Evolutionary conservation across 1,284 basidiomycete species (phyloP).

Genomic region (Tetrapyrgos nigripes): DNA sequence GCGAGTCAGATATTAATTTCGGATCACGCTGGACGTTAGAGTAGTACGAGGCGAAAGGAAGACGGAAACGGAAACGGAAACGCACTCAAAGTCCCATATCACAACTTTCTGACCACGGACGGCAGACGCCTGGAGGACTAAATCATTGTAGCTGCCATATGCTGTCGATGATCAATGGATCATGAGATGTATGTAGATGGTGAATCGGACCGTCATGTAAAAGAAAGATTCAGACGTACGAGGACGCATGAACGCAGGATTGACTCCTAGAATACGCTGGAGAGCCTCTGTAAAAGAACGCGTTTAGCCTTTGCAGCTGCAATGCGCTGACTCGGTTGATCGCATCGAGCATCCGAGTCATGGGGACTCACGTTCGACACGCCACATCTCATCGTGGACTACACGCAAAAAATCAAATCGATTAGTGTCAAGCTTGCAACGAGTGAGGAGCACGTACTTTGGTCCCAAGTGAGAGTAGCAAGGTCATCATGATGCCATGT

Average conservation of each 20-base stretch:
- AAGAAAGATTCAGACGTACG: not conserved
- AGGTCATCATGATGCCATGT: constrained; percentile 25
- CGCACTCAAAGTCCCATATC: constrained; percentile 53
- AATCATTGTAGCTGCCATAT: constrained; percentile 44
- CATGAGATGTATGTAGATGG: too few species aligned
- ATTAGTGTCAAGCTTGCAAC: not conserved
- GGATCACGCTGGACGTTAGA: too few species aligned
- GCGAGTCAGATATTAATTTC: too few species aligned
- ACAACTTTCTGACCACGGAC: constrained; percentile 45
- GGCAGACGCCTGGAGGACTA: constrained; percentile 34
- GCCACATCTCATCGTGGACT: constrained; percentile 29
- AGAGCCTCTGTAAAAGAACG: constrained; percentile 35
- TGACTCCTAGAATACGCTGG: constrained; percentile 36
- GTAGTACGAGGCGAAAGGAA: too few species aligned
- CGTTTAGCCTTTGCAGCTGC: not conserved
- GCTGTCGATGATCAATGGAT: too few species aligned
- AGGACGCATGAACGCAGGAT: constrained; percentile 43
- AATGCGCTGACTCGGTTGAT: too few species aligned
- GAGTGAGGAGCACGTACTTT: constrained; percentile 30
- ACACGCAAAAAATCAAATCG: not conserved
- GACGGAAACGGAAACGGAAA: too few species aligned
- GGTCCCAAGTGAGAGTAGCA: constrained; percentile 37
- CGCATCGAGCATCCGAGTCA: too few species aligned
- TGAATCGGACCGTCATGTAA: not conserved
- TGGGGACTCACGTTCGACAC: constrained; percentile 29